These are phyloP conservation scores for Gamarada debralockiae DNA, from an alignment of 495 filamentous ascomycete species.

Conservation along the genomic window DNA sequence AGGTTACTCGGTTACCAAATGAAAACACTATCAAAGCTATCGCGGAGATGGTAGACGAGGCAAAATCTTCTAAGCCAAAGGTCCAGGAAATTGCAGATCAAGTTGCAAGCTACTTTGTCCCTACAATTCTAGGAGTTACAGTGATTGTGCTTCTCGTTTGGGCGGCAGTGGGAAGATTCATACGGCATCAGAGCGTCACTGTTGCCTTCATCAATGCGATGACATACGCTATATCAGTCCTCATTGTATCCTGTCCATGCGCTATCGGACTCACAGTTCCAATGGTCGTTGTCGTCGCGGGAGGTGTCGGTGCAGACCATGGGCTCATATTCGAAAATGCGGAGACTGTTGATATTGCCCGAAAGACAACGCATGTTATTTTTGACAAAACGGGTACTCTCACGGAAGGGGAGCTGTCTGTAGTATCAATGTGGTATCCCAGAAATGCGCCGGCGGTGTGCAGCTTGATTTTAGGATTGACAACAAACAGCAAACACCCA, in stretches of 20 bases:
- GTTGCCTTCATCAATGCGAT: conserved; percentile 57
- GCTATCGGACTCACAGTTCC: conserved; percentile 78
- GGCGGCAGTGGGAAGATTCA: conserved; percentile 52
- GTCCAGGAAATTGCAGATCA: conserved; percentile 65
- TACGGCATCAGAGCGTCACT: conserved; percentile 36
- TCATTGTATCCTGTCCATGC: conserved; percentile 79
- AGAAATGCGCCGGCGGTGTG: conserved; percentile 29
- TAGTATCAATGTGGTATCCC: conserved; percentile 40
- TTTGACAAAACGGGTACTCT: conserved; percentile 86
- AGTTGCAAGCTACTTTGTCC: conserved; percentile 65
- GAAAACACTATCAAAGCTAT: conserved; percentile 73
- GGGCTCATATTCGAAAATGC: conserved; percentile 70
- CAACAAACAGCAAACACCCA: conserved; percentile 58
- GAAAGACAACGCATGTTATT: conserved; percentile 62
- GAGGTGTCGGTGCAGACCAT: conserved; percentile 59
- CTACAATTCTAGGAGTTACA: conserved; percentile 53
- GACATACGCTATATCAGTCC: conserved; percentile 68
- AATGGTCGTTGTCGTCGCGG: conserved; percentile 73
- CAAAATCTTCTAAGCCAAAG: conserved; percentile 64
- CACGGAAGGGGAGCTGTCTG: conserved; percentile 58
- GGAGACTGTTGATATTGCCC: conserved; percentile 57
- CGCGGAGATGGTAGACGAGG: conserved; percentile 66
- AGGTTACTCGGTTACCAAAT: conserved; percentile 56
- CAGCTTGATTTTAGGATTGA: conserved; percentile 42
- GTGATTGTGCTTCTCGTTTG: conserved; percentile 54